Conservation (phyloP, 139 green algal genomes). For the Micractinium conductrix region DNA sequence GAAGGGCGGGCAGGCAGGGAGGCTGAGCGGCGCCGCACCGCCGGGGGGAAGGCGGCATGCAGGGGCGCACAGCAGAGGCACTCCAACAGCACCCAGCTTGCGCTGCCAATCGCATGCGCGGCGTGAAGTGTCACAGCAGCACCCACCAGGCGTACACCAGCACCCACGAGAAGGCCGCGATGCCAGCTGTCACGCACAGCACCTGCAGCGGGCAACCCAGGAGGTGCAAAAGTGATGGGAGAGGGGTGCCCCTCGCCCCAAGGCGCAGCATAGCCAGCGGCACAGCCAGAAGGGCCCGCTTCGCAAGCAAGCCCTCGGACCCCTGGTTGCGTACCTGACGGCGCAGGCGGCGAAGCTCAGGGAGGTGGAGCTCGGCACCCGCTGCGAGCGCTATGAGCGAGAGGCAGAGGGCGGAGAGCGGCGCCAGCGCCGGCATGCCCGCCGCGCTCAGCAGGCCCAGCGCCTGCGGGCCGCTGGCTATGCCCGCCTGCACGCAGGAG, state of each 20-base stretch:
- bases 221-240: no score
- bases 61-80: no score
- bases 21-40: no score
- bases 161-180: slow-evolving; percentile 61
- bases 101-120: no score
- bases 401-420: slow-evolving; percentile 70
- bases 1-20: no score
- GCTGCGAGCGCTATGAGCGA: slow-evolving; percentile 81
- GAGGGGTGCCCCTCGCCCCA: no score
- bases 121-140: no score
- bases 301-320: not conserved
- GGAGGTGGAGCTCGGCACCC: slow-evolving; percentile 77
- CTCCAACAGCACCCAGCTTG: no score
- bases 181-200: slow-evolving; percentile 59
- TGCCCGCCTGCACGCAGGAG: slow-evolving; percentile 50
- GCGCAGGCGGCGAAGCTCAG: slow-evolving; percentile 62
- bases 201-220: no score
- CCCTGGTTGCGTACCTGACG: slow-evolving; percentile 56
- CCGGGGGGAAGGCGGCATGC: no score
- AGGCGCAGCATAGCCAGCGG: no score
- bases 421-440: slow-evolving; percentile 55
- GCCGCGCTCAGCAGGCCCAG: slow-evolving; percentile 63
- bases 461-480: slow-evolving; percentile 68
- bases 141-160: slow-evolving; percentile 52
- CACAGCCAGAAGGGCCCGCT: not conserved